Conservation (phyloP, 306 rosid genomes). For the Ziziphus jujuba region DNA sequence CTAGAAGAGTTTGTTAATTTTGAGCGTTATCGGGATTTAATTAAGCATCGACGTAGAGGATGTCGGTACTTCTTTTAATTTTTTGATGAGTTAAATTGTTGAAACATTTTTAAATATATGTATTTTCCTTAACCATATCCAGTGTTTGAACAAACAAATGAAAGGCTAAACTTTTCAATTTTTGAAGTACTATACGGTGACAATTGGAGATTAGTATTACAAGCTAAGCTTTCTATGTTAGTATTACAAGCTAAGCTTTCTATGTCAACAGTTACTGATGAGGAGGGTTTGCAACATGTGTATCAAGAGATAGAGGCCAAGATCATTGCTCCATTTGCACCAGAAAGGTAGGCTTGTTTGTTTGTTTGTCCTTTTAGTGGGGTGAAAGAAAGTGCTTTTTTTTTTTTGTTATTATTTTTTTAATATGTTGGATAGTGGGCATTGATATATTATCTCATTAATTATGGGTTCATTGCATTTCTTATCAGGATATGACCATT, state of each 20-base stretch:
- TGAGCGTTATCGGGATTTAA: conserved; percentile 99
- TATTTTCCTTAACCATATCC: conserved; percentile 19
- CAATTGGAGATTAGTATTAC: conserved; percentile 38
- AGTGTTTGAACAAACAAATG: conserved; percentile 28
- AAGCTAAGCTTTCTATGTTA: conserved; percentile 38
- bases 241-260: conserved; percentile 44
- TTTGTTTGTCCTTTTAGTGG: neutral
- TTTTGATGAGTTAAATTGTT: conserved; percentile 41
- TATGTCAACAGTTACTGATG: conserved; percentile 75
- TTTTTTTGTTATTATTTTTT: neutral
- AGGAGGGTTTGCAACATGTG: conserved; percentile 91
- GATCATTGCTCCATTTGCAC: conserved; percentile 61
- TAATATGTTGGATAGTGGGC: neutral
- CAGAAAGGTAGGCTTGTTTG: conserved; percentile 56
- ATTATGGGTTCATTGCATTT: no score
- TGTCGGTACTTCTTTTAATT: conserved; percentile 93
- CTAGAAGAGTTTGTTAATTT: conserved; percentile 99
- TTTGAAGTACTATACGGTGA: conserved; percentile 1
- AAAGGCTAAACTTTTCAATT: conserved; percentile 24
- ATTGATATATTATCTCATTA: no score
- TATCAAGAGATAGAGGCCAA: conserved; percentile 92
- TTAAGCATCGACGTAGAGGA: conserved; percentile 99
- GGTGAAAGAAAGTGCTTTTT: neutral
- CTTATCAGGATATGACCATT: no score
- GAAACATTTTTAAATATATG: conserved; percentile 24